phyloP scores from a whole-genome alignment of 2,329 filamentous ascomycete genomes.

The Aureobasidium sp. region DNA sequence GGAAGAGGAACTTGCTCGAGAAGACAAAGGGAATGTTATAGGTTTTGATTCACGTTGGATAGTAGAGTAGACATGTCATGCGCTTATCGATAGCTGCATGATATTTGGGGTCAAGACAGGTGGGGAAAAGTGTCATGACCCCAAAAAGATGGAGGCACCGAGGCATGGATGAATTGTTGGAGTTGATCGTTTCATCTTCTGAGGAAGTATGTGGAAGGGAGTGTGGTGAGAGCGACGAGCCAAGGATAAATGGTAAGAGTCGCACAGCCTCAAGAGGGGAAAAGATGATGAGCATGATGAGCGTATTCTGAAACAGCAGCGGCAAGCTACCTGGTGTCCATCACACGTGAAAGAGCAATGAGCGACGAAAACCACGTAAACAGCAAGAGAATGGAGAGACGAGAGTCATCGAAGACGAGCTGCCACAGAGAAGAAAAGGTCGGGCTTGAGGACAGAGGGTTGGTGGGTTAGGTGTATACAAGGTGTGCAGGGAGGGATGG shows the following conservation, averaged over 20 bases:
- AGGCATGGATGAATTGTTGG: not conserved
- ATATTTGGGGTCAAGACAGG: not conserved
- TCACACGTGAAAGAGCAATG: not conserved
- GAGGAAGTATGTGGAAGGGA: not conserved
- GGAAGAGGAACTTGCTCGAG: not conserved
- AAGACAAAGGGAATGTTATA: not conserved
- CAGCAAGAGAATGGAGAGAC: not conserved
- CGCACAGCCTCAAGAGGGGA: not conserved
- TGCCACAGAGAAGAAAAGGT: not conserved
- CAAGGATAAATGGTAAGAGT: not conserved
- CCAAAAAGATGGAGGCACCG: not conserved
- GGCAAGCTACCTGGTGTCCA: not conserved
- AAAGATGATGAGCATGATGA: not conserved
- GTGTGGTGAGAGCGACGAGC: not conserved
- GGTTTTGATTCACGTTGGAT: not conserved
- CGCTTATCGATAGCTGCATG: not conserved
- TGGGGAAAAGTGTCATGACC: not conserved
- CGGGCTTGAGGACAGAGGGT: not conserved
- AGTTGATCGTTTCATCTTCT: not conserved
- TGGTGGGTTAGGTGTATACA: not conserved
- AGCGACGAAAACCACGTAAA: no score
- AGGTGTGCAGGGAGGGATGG: not conserved
- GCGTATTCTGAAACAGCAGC: constrained; percentile 4
- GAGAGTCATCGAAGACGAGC: no score
- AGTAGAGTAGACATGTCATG: not conserved